phyloP scores from a whole-genome alignment of 1,139 yeast genomes.

The Pneumocystis sp. region DNA sequence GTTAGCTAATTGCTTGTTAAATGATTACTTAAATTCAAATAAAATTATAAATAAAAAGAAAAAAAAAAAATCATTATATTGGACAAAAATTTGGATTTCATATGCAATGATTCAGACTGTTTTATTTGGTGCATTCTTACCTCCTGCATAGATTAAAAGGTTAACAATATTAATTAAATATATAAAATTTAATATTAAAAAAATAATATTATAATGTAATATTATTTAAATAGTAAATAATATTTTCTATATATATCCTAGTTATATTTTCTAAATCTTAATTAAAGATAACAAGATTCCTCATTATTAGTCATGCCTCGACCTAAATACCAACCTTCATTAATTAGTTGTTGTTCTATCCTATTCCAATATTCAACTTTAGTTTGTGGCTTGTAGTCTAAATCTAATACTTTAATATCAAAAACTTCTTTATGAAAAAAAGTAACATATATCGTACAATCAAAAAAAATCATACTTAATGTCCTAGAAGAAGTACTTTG shows the following conservation, averaged over 20 bases:
- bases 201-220: background rate
- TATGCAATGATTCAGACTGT: conserved; percentile 5
- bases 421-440: background rate
- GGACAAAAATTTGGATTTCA: background rate
- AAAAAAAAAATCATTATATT: background rate
- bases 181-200: background rate
- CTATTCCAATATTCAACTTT: background rate
- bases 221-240: background rate
- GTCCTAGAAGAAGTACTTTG: background rate
- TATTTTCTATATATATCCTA: background rate
- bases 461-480: background rate
- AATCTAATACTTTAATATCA: background rate
- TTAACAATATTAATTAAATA: background rate
- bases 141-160: conserved; percentile 3
- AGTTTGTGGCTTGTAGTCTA: background rate
- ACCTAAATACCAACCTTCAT: background rate
- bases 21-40: background rate
- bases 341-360: background rate
- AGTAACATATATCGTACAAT: background rate
- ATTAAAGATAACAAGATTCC: background rate
- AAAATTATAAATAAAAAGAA: background rate
- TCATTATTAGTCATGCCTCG: background rate
- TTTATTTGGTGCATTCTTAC: conserved; percentile 5
- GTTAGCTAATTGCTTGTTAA: background rate
- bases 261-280: background rate